phyloP scores from a whole-genome alignment of 768 basidiomycete genomes.

The Leccinum olivaceopallidum region DNA sequence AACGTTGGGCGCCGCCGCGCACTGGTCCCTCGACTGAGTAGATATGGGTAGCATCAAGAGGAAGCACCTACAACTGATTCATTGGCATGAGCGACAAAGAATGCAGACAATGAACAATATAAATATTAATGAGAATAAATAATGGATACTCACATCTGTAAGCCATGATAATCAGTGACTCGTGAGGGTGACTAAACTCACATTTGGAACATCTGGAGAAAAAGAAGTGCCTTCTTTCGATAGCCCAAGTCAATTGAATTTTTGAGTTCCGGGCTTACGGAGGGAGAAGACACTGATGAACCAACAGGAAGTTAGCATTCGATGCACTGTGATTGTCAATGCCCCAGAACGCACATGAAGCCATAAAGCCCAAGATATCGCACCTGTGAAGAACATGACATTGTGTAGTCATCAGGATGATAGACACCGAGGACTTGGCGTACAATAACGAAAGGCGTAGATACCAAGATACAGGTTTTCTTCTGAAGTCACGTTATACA shows the following conservation, averaged over 20 bases:
- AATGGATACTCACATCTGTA: slow-evolving; percentile 12
- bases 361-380: neutral
- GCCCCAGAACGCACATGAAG: neutral
- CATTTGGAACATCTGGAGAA: slow-evolving; percentile 11
- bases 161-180: neutral
- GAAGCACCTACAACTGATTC: neutral
- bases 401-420: neutral
- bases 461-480: slow-evolving; percentile 8
- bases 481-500: slow-evolving; percentile 7
- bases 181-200: neutral
- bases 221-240: slow-evolving; percentile 9
- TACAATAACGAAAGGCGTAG: slow-evolving; percentile 12
- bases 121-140: no score
- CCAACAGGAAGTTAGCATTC: neutral
- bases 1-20: neutral
- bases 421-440: neutral
- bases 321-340: neutral
- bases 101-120: no score
- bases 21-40: neutral
- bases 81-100: neutral
- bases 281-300: neutral
- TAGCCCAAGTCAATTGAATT: neutral
- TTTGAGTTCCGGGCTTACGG: neutral
- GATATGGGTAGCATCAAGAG: neutral
- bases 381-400: neutral